These are phyloP conservation scores for Penicillium nordicum DNA, from an alignment of 2,329 filamentous ascomycete species.

Conservation along the genomic window DNA sequence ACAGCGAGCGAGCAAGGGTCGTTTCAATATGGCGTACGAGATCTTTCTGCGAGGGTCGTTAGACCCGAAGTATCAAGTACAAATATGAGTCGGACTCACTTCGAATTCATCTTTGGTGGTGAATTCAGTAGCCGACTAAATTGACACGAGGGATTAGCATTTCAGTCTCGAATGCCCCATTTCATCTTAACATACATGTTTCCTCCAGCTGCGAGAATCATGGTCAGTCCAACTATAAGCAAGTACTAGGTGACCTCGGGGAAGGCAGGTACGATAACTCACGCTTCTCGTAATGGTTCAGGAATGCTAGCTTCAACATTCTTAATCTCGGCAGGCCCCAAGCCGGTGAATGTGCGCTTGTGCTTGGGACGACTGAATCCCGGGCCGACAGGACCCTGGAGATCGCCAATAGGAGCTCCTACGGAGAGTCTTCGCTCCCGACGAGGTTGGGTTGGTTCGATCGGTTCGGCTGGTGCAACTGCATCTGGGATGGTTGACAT, in stretches of 20 bases:
- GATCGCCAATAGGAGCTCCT: slow-evolving; percentile 78
- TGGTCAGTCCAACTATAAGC: slow-evolving; percentile 17
- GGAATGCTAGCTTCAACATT: slow-evolving; percentile 87
- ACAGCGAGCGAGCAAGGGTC: slow-evolving; percentile 89
- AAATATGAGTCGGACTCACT: slow-evolving; percentile 31
- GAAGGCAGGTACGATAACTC: slow-evolving; percentile 54
- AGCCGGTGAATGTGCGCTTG: slow-evolving; percentile 93
- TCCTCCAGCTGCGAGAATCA: slow-evolving; percentile 52
- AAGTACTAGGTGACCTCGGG: not conserved
- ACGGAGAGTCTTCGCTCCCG: slow-evolving; percentile 79
- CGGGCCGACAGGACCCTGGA: slow-evolving; percentile 81
- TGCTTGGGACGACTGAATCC: slow-evolving; percentile 90
- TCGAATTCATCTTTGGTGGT: slow-evolving; percentile 75
- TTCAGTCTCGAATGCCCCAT: not conserved
- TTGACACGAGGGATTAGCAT: slow-evolving; percentile 6
- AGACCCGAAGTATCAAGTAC: not conserved
- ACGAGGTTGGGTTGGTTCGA: slow-evolving; percentile 21
- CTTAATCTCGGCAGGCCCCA: slow-evolving; percentile 89
- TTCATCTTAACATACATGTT: slow-evolving; percentile 47
- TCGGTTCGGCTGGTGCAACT: slow-evolving; percentile 22
- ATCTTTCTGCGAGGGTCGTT: slow-evolving; percentile 58
- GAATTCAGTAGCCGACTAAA: slow-evolving; percentile 65
- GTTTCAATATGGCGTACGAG: slow-evolving; percentile 94
- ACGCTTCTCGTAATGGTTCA: slow-evolving; percentile 80
- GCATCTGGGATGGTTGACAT: not conserved